Percentiles rank a stretch among this genome's conserved stretches.
phyloP scores from a whole-genome alignment of 1,284 basidiomycete genomes.

The Malassezia dermatis region DNA sequence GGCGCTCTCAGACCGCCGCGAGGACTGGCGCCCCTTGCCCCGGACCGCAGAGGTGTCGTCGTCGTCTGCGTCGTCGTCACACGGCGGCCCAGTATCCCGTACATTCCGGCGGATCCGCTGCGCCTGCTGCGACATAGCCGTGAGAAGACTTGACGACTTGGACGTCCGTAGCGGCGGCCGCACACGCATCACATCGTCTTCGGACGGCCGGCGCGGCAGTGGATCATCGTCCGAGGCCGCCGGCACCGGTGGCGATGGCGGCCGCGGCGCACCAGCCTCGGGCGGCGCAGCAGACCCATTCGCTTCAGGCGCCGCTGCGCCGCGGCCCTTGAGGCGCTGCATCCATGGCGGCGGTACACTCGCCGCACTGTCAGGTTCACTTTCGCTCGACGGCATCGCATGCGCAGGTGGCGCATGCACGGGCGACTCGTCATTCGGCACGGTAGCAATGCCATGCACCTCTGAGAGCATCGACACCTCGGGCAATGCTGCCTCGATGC shows the following conservation, averaged over 20 bases:
- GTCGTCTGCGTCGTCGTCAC: not conserved
- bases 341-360: not conserved
- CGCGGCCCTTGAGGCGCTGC: not conserved
- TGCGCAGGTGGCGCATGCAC: not conserved
- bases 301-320: not conserved
- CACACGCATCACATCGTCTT: not conserved
- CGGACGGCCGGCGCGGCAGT: not conserved
- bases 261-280: not conserved
- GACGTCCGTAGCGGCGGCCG: conserved; percentile 7
- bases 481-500: not conserved
- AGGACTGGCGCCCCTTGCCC: not conserved
- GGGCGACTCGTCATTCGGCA: not conserved
- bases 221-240: not conserved
- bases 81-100: not conserved
- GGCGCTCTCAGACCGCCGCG: not conserved
- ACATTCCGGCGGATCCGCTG: conserved; percentile 4
- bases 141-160: conserved; percentile 15
- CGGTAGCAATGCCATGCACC: not conserved
- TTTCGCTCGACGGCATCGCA: not conserved
- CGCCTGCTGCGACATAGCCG: conserved; percentile 4
- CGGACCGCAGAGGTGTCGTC: not conserved
- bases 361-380: not conserved
- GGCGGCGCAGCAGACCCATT: not conserved
- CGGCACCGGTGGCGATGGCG: not conserved
- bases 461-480: not conserved